Conservation (phyloP, 1,284 basidiomycete genomes). For the Pascua guehoae region DNA sequence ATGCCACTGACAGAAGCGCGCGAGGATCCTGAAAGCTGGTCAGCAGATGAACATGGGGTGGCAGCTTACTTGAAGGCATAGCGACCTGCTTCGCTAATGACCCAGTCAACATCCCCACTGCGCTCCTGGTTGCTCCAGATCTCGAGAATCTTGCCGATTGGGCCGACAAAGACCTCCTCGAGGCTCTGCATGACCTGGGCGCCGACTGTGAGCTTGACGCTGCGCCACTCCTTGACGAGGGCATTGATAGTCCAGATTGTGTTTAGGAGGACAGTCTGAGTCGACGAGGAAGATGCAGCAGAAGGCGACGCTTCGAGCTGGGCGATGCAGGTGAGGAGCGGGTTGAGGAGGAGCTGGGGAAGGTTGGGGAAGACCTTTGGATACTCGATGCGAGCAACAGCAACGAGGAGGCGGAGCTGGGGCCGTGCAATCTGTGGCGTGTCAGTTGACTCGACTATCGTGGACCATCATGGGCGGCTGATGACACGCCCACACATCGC, state of each 20-base stretch:
- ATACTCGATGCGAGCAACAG: slow-evolving; percentile 46
- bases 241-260: slow-evolving; percentile 49
- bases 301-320: slow-evolving; percentile 21
- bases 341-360: slow-evolving; percentile 38
- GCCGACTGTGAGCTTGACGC: slow-evolving; percentile 44
- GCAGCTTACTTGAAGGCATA: slow-evolving; percentile 47
- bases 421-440: slow-evolving; percentile 43
- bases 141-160: slow-evolving; percentile 35
- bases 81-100: slow-evolving; percentile 42
- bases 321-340: slow-evolving; percentile 34
- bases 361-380: slow-evolving; percentile 39
- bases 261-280: slow-evolving; percentile 43
- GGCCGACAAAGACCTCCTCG: slow-evolving; percentile 34
- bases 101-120: slow-evolving; percentile 36
- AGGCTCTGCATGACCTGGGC: slow-evolving; percentile 41
- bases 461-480: too few relatives aligned
- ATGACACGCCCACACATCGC: not conserved
- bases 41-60: not conserved
- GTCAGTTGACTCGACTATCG: not conserved
- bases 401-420: slow-evolving; percentile 43
- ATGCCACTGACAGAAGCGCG: slow-evolving; percentile 43
- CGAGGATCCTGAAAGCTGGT: slow-evolving; percentile 32
- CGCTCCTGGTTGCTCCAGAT: slow-evolving; percentile 35
- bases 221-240: slow-evolving; percentile 49
- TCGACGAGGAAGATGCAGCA: slow-evolving; percentile 23